A percentile compares a stretch with the other conserved stretches of the same genome.
phyloP scores from a whole-genome alignment of 345 rosid genomes.

The Linum usitatissimum region DNA sequence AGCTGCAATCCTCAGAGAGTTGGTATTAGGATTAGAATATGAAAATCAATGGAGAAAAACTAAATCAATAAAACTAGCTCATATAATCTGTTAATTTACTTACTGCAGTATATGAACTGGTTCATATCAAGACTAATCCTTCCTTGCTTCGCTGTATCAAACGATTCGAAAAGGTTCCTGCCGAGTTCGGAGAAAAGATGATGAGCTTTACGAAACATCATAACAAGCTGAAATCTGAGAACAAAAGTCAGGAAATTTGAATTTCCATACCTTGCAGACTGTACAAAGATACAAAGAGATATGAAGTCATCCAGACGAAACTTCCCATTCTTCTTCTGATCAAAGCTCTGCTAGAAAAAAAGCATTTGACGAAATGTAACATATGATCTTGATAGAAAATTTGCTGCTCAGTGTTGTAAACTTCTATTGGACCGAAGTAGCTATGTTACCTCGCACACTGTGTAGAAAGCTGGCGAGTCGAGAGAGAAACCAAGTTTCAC shows the following conservation, averaged over 20 bases:
- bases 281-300: conserved; percentile 56
- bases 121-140: conserved; percentile 55
- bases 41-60: not conserved
- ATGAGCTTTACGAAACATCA: not conserved
- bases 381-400: not conserved
- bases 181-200: not conserved
- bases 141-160: conserved; percentile 67
- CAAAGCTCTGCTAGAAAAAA: conserved; percentile 42
- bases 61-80: not conserved
- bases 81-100: conserved; percentile 16
- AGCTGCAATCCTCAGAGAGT: conserved; percentile 25
- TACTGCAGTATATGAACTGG: conserved; percentile 59
- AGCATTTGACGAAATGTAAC: not conserved
- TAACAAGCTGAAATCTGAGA: not conserved
- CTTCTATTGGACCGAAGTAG: not conserved
- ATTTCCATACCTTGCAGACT: conserved; percentile 47
- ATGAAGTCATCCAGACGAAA: conserved; percentile 56
- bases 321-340: conserved; percentile 37
- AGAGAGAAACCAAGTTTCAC: conserved; percentile 50
- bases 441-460: conserved; percentile 52
- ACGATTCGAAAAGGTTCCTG: conserved; percentile 58
- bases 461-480: conserved; percentile 58
- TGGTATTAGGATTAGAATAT: not conserved
- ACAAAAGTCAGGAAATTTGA: not conserved
- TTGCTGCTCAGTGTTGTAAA: not conserved